Conservation (phyloP, 768 basidiomycete species). For the Pleurotus tuoliensis region DNA sequence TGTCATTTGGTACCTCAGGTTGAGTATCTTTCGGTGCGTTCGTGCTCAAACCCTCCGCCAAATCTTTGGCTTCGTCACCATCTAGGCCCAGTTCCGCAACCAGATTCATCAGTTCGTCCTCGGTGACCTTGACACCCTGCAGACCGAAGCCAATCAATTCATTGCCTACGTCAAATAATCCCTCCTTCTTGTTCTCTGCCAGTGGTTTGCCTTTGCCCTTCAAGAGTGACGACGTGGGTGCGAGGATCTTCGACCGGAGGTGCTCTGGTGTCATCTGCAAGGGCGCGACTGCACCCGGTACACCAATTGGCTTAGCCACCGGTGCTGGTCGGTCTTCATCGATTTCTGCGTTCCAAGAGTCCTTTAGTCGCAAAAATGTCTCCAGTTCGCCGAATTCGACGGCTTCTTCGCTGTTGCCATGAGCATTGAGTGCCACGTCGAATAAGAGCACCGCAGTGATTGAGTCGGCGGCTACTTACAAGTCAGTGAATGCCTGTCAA, state of each 20-base stretch:
- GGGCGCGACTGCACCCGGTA: slow-evolving; percentile 74
- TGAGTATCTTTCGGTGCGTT: slow-evolving; percentile 12
- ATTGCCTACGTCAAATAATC: slow-evolving; percentile 61
- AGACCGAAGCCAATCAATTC: slow-evolving; percentile 69
- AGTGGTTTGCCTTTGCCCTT: slow-evolving; percentile 27
- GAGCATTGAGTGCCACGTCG: slow-evolving; percentile 4
- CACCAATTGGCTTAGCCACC: slow-evolving; percentile 62
- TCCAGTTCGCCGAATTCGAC: slow-evolving; percentile 77
- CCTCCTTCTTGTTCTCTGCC: slow-evolving; percentile 54
- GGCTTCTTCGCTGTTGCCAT: slow-evolving; percentile 64
- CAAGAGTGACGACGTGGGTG: slow-evolving; percentile 40
- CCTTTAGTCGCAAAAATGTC: slow-evolving; percentile 67
- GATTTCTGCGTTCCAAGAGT: slow-evolving; percentile 54
- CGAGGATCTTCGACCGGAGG: slow-evolving; percentile 54
- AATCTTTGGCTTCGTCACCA: slow-evolving; percentile 71
- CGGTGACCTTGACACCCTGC: slow-evolving; percentile 73
- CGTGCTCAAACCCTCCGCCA: slow-evolving; percentile 60
- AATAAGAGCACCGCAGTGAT: slow-evolving; percentile 2
- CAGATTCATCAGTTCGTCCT: slow-evolving; percentile 67
- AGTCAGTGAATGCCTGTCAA: slow-evolving; percentile 63
- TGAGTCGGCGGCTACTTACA: slow-evolving; percentile 42
- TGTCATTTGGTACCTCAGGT: slow-evolving; percentile 6
- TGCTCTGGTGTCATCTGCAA: slow-evolving; percentile 79
- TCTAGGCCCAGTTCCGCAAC: slow-evolving; percentile 74
- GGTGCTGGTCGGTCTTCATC: slow-evolving; percentile 61